A percentile compares a stretch with the other conserved stretches of the same genome.
Conservation (phyloP, 306 rosid species). For the Luffa acutangula region DNA sequence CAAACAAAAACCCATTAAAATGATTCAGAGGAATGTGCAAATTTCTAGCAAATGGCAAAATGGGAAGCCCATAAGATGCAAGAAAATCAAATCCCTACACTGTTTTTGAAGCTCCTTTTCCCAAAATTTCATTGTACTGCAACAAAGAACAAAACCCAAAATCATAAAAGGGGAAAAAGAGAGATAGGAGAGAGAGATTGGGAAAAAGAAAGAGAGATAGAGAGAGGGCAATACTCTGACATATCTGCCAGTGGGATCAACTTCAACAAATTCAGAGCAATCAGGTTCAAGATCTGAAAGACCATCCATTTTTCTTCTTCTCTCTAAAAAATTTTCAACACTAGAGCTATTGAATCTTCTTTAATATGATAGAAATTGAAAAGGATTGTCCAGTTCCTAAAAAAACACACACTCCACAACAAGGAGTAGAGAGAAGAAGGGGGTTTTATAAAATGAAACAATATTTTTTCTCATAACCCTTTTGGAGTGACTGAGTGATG, state of each 20-base stretch:
- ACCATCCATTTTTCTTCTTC: conserved; percentile 42
- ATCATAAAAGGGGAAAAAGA: neutral
- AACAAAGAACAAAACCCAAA: conserved; percentile 18
- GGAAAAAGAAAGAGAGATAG: conserved; percentile 4
- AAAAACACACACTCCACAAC: conserved; percentile 27
- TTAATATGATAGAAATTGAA: neutral
- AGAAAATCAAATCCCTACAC: conserved; percentile 46
- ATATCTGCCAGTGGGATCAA: conserved; percentile 99
- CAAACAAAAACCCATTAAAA: conserved; percentile 10
- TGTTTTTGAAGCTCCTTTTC: conserved; percentile 95
- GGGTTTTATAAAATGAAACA: neutral
- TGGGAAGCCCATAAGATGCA: conserved; percentile 8
- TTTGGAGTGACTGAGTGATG: neutral
- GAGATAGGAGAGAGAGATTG: neutral
- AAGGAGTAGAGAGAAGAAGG: neutral
- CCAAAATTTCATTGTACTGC: conserved; percentile 89
- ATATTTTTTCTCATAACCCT: neutral
- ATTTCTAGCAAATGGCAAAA: neutral
- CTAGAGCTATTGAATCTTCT: neutral
- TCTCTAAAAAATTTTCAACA: neutral
- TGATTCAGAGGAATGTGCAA: conserved; percentile 20
- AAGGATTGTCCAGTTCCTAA: conserved; percentile 11
- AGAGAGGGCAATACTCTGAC: conserved; percentile 56
- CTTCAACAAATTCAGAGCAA: conserved; percentile 61
- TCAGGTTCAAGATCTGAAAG: conserved; percentile 39